phyloP scores from a whole-genome alignment of 2,329 filamentous ascomycete species.

The Colletotrichum sansevieriae region DNA sequence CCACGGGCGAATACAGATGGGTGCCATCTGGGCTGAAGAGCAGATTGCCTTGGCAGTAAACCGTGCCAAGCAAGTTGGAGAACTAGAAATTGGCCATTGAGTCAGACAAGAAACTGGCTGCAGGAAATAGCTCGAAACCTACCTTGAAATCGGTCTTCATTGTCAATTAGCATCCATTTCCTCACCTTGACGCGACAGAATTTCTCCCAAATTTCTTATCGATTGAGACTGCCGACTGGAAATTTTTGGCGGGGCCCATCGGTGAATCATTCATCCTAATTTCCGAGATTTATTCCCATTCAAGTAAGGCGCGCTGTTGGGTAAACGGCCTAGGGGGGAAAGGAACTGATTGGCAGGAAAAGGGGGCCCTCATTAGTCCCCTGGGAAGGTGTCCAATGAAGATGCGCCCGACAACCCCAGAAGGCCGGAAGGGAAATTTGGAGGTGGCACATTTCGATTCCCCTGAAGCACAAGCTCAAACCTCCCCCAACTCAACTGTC shows the following conservation, averaged over 20 bases:
- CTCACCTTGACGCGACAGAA: conserved; percentile 33
- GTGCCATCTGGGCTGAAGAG: conserved; percentile 97
- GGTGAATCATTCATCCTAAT: conserved; percentile 54
- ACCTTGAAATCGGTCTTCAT: conserved; percentile 99
- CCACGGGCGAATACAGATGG: conserved; percentile 94
- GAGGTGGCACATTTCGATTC: conserved; percentile 44
- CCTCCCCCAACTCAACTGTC: conserved; percentile 40
- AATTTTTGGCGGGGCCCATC: conserved; percentile 47
- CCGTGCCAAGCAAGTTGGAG: conserved; percentile 96
- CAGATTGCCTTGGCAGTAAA: conserved; percentile 98
- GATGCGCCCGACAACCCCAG: conserved; percentile 37
- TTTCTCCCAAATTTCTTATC: conserved; percentile 49
- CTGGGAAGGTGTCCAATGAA: conserved; percentile 38
- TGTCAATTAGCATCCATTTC: conserved; percentile 58
- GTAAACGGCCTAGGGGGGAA: conserved; percentile 36
- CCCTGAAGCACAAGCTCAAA: conserved; percentile 45
- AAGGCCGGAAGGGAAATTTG: conserved; percentile 43
- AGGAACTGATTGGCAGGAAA: conserved; percentile 42
- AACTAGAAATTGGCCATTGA: conserved; percentile 71
- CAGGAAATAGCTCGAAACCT: conserved; percentile 43
- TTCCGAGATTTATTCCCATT: not conserved
- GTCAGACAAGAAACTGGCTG: conserved; percentile 17
- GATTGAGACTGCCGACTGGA: conserved; percentile 46
- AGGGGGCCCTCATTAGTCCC: conserved; percentile 43
- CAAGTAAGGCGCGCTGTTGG: conserved; percentile 13